Base-by-base conservation (phyloP, 805 yeast genomes). In the Sporopachydermia quercuum region DNA sequence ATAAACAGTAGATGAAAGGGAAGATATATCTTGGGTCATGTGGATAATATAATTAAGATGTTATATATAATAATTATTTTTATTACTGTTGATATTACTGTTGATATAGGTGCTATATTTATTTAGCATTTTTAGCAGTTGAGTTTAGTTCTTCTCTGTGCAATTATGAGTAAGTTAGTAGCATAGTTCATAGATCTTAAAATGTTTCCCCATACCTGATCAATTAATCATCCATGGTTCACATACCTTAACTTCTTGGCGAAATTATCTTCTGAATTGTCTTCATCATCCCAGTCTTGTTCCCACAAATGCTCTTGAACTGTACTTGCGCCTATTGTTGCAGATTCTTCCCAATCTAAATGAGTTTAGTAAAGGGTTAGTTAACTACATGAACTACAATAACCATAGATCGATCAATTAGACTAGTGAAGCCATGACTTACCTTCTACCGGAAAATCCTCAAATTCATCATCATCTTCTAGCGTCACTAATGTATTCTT, bases 401-500 rank as follows among this genome's bases (percentile, higher is more conserved):
- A 27, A 17, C 34, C 18, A 38, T 11, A 13, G 2, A 19, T 6
- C 1, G 6, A 27, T 47, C 42, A 43, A 39, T 46, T 40, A 17
- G 15, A 30, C 27, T 6, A 3, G 5, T 15, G 17, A 8, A 27
- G 17, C 14, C 14, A 4, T n/a, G 35, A 57, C 70, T 36, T 48
- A 68, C 72, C 68, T 54, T 86, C 95, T 41, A 75, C 85, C 13
- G 94, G 96, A 65, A 89, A 89, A 56, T 89, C 97, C 63, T 89
- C 97, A 55, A 89, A 89, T 58, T 87, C 96, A 55, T 89, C 97
- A 53, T 89, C 96, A 51, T 89, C 96, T 56, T 89, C 97, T 38
- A 89, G 64, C 2, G 93, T 74, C 52, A 78, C 82, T 54, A 81
- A 65, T 35, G 58, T 47, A 37, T 47, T 61, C n/a, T 23, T 23